Base-by-base conservation (phyloP, 2,329 filamentous ascomycete genomes). In the Phoma sp. region DNA sequence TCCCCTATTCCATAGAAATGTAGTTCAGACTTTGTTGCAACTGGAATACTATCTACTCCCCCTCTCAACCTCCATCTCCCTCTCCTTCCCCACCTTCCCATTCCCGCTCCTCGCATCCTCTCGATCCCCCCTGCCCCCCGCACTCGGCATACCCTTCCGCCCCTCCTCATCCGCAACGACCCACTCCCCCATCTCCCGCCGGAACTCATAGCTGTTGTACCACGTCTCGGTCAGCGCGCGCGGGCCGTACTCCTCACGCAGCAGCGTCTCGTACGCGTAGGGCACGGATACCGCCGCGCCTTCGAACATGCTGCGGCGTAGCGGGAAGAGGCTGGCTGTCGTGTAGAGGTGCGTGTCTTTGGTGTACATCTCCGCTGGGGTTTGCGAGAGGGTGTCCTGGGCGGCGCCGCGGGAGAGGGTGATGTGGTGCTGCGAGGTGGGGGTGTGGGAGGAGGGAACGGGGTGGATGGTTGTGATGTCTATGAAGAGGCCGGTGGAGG, bases 271-370 rank as follows among this genome's bases (percentile, higher is more conserved):
- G 68, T 86, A 87, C 12, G 80, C 78, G 63, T 81, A 86, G 1
- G 85, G 85, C 22, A 87, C 76, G 58, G 82, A 82, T 17, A 81
- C 82, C 0, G 78, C 75, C 6, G 80, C 74, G 37, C 75, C 79
- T 65, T 87, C 85, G 55, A 87, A 85, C 2, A 74, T 69, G 49
- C 77, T 82, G 36, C 81, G 77, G 15, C 84, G 78, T 12, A 87
- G 73, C 1, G 85, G 84, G 62, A 84, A 87, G 24, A 88, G 81
- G 36, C 84, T 79, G 31, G 78, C 74, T 53, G 80, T 79, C 60
- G 77, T 67, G 62, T 84, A 87, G 31, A 76, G 71, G 63, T 87
- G 85, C 8, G 73, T 75, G 68, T 86, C 85, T 67, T 87, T 87
- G 65, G 81, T 83, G 73, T 64, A 70, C 29, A 71, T 56, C 13